Percentiles rank a stretch among this genome's conserved stretches.
These are phyloP conservation scores for Cinnamomum micranthum DNA, from an alignment of 164 flowering plant genomes.

Conservation along the genomic window DNA sequence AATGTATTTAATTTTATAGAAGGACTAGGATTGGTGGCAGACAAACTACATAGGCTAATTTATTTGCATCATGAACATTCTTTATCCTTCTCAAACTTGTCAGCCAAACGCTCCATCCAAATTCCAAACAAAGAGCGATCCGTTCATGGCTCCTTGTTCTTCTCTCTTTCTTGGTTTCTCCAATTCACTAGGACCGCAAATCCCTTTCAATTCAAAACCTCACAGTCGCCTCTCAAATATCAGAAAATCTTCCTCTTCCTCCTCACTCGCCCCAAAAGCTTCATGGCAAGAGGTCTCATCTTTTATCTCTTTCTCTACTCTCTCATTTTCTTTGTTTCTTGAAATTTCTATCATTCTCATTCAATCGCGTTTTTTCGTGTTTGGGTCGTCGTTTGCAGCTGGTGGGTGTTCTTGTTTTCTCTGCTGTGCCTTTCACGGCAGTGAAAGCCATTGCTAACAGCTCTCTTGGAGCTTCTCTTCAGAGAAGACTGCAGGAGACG, in stretches of 20 bases:
- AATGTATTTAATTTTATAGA: too few species aligned
- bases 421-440: slow-evolving; percentile 92
- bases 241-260: slow-evolving; percentile 12
- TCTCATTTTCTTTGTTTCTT: neutral
- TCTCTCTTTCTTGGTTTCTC: slow-evolving; percentile 4
- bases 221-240: neutral
- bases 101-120: too few species aligned
- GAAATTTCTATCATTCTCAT: neutral
- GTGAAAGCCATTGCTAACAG: slow-evolving; percentile 93
- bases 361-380: neutral
- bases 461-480: slow-evolving; percentile 67
- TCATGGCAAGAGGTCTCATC: slow-evolving; percentile 45
- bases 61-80: neutral
- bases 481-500: slow-evolving; percentile 55
- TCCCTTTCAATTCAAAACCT: neutral
- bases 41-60: too few species aligned
- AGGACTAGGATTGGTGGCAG: too few species aligned
- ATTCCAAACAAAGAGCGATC: neutral
- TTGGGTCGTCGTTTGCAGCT: slow-evolving; percentile 35
- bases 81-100: neutral
- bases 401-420: slow-evolving; percentile 81
- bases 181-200: too few species aligned
- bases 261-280: slow-evolving; percentile 26
- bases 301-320: neutral
- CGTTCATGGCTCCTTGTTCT: neutral